Conservation (phyloP, 202 grass and related monocot genomes). For the Dendrocalamus latiflorus region DNA sequence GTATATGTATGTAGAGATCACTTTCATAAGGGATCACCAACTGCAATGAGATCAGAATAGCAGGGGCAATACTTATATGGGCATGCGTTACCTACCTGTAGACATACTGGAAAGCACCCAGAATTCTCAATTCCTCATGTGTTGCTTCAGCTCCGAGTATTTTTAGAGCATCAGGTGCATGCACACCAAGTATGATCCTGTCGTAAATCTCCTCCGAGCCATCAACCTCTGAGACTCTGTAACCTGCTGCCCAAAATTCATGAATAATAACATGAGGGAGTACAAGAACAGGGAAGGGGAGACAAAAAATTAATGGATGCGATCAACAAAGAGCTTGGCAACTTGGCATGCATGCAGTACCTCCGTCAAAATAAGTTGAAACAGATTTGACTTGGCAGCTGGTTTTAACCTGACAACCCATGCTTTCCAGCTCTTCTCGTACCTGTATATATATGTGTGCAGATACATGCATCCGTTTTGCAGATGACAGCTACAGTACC, state of each 20-base stretch:
- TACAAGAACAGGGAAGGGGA: no score
- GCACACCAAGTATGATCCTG: constrained; percentile 57
- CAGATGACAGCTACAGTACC: no score
- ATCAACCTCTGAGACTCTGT: constrained; percentile 35
- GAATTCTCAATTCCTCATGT: constrained; percentile 62
- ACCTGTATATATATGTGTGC: constrained; percentile 26
- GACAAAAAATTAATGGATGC: neutral
- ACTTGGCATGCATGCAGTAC: constrained; percentile 1
- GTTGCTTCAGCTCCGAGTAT: constrained; percentile 66
- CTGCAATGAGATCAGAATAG: neutral
- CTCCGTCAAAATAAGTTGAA: constrained; percentile 32
- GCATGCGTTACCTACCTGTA: constrained; percentile 31
- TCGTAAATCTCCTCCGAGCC: constrained; percentile 56
- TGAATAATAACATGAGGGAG: no score
- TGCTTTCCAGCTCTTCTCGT: constrained; percentile 60
- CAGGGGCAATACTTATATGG: no score
- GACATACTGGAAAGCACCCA: constrained; percentile 81
- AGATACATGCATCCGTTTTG: no score
- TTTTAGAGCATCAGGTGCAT: constrained; percentile 80
- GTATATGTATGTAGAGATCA: no score
- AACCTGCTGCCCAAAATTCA: constrained; percentile 18
- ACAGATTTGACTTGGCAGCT: constrained; percentile 54
- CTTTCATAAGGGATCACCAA: no score
- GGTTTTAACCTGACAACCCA: constrained; percentile 69
- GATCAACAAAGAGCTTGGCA: neutral